phyloP scores from a whole-genome alignment of 164 flowering plant genomes.

The Tetrastigma voinierianum region DNA sequence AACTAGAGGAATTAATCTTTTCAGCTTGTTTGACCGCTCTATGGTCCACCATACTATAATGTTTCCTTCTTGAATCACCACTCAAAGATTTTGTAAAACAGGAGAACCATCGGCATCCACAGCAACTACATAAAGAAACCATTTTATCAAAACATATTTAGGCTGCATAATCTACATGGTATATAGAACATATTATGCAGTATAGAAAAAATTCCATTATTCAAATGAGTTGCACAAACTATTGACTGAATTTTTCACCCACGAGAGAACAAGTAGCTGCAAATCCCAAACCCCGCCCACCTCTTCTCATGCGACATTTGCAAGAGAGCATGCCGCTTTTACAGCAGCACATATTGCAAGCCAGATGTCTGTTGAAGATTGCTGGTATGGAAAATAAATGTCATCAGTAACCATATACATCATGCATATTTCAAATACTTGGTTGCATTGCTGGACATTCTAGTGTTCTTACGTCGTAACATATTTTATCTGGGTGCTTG shows the following conservation, averaged over 20 bases:
- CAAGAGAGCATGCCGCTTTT: constrained; percentile 74
- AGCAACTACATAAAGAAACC: constrained; percentile 62
- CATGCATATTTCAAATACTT: not conserved
- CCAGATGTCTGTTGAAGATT: constrained; percentile 99
- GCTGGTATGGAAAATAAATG: constrained; percentile 41
- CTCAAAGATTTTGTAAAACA: constrained; percentile 93
- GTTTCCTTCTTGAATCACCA: constrained; percentile 95
- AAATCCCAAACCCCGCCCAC: constrained; percentile 82
- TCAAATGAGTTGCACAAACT: not conserved
- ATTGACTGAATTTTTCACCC: constrained; percentile 27
- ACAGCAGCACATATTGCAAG: constrained; percentile 93
- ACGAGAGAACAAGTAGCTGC: constrained; percentile 99
- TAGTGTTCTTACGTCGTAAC: no score
- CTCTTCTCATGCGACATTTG: constrained; percentile 67
- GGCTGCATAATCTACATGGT: not conserved
- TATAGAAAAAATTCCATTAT: not conserved
- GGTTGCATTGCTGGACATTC: not conserved
- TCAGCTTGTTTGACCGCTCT: constrained; percentile 97
- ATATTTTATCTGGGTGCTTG: no score
- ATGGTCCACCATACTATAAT: constrained; percentile 99
- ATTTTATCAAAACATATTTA: not conserved
- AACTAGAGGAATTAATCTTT: constrained; percentile 74
- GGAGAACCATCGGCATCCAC: constrained; percentile 95
- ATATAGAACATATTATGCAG: not conserved
- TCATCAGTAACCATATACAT: not conserved